These are phyloP conservation scores for Simplicillium sp. DNA, from an alignment of 2,329 filamentous ascomycete genomes.

Conservation along the genomic window DNA sequence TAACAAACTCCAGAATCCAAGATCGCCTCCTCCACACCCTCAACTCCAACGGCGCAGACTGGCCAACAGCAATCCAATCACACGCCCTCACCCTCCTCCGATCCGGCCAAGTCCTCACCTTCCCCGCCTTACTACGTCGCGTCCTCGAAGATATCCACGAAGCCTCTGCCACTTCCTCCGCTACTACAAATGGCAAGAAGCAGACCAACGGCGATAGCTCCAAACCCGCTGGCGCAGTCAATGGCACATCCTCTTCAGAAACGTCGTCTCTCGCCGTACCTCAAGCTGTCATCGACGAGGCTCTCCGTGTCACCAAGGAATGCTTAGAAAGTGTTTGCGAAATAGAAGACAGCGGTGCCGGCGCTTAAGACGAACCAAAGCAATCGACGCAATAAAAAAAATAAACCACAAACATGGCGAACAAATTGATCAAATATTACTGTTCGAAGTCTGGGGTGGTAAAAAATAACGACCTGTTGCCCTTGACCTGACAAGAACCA, in stretches of 20 bases:
- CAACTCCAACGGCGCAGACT: constrained; percentile 49
- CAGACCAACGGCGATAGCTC: constrained; percentile 2
- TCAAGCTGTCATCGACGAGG: constrained; percentile 49
- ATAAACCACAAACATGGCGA: too few relatives aligned
- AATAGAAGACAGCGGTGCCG: constrained; percentile 16
- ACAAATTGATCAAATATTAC: too few relatives aligned
- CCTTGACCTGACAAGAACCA: not conserved
- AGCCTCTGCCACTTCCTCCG: constrained; percentile 23
- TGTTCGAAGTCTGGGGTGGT: too few relatives aligned
- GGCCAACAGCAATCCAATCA: constrained; percentile 49
- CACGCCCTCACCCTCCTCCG: constrained; percentile 53
- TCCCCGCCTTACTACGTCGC: constrained; percentile 49
- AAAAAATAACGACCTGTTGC: constrained; percentile 1
- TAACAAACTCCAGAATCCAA: constrained; percentile 43
- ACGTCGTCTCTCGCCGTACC: constrained; percentile 44
- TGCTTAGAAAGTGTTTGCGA: constrained; percentile 42
- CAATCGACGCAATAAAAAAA: too few relatives aligned
- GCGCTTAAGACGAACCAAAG: not conserved
- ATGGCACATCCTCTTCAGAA: constrained; percentile 15
- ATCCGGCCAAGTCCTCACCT: constrained; percentile 48
- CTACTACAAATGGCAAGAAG: constrained; percentile 13
- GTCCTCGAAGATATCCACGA: constrained; percentile 53
- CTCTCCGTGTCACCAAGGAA: constrained; percentile 49
- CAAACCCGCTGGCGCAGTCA: constrained; percentile 2
- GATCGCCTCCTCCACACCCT: constrained; percentile 54